These are phyloP conservation scores for Candida gigantensis DNA, from an alignment of 1,139 yeast species.

Conservation along the genomic window DNA sequence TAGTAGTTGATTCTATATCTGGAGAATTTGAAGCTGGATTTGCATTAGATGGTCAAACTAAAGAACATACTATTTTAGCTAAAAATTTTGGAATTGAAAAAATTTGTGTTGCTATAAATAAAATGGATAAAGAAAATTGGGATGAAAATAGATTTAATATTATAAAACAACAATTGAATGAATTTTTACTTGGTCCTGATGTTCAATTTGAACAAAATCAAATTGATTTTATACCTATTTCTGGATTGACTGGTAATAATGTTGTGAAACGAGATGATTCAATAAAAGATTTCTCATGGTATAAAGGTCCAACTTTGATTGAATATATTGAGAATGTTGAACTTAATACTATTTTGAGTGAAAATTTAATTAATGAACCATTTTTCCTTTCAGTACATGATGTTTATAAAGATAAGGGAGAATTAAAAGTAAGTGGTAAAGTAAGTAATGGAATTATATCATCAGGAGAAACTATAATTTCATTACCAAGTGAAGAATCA, in stretches of 20 bases:
- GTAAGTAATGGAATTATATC: slow-evolving; percentile 75
- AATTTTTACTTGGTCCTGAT: slow-evolving; percentile 54
- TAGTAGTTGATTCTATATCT: slow-evolving; percentile 75
- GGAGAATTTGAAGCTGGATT: slow-evolving; percentile 94
- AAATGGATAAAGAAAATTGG: slow-evolving; percentile 82
- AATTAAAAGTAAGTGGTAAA: slow-evolving; percentile 64
- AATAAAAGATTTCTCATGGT: slow-evolving; percentile 52
- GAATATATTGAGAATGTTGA: slow-evolving; percentile 49
- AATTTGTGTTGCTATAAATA: slow-evolving; percentile 80
- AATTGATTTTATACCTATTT: slow-evolving; percentile 73
- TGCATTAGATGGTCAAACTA: slow-evolving; percentile 85
- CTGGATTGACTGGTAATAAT: slow-evolving; percentile 84
- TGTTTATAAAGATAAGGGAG: slow-evolving; percentile 30
- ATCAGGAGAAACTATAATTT: slow-evolving; percentile 67
- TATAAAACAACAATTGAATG: slow-evolving; percentile 58
- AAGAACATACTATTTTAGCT: slow-evolving; percentile 87
- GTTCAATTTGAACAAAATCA: slow-evolving; percentile 59
- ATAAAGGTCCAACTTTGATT: slow-evolving; percentile 64
- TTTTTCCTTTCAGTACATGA: slow-evolving; percentile 57
- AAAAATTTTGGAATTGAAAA: slow-evolving; percentile 78
- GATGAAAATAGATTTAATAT: slow-evolving; percentile 60
- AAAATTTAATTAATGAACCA: slow-evolving; percentile 30
- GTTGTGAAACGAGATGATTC: slow-evolving; percentile 51
- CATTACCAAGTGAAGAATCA: slow-evolving; percentile 53
- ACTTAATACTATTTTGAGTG: slow-evolving; percentile 19